These are phyloP conservation scores for Neurospora cerealis DNA, from an alignment of 495 filamentous ascomycete genomes.

Conservation along the genomic window DNA sequence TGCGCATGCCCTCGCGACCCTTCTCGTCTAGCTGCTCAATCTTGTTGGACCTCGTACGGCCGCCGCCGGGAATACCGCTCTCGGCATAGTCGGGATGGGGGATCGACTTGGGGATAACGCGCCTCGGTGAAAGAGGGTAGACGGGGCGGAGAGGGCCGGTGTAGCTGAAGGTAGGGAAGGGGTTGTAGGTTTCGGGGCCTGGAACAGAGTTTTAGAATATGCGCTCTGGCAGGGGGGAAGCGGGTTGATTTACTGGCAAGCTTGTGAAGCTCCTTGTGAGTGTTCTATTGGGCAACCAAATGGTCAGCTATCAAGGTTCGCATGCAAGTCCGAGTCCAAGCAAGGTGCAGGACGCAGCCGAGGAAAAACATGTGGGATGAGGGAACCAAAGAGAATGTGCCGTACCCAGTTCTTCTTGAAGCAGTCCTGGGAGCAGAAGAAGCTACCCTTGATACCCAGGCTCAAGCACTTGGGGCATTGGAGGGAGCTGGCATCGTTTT, in stretches of 20 bases:
- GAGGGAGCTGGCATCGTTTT: slow-evolving; percentile 69
- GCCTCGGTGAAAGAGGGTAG: slow-evolving; percentile 72
- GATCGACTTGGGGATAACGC: slow-evolving; percentile 72
- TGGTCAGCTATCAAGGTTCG: slow-evolving; percentile 2
- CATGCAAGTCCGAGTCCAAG: not conserved
- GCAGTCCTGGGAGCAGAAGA: slow-evolving; percentile 97
- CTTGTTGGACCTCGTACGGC: slow-evolving; percentile 66
- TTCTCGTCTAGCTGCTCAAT: slow-evolving; percentile 71
- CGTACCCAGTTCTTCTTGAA: slow-evolving; percentile 98
- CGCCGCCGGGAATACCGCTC: slow-evolving; percentile 73
- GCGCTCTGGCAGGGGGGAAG: slow-evolving; percentile 57
- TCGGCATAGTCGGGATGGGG: slow-evolving; percentile 73
- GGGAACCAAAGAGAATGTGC: not conserved
- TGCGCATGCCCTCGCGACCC: slow-evolving; percentile 79
- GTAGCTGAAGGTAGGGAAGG: slow-evolving; percentile 77
- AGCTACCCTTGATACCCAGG: slow-evolving; percentile 74
- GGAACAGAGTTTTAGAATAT: slow-evolving; percentile 78
- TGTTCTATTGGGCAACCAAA: slow-evolving; percentile 38
- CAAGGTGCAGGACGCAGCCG: not conserved
- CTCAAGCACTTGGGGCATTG: slow-evolving; percentile 95
- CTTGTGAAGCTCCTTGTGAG: slow-evolving; percentile 86
- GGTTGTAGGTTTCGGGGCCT: slow-evolving; percentile 82
- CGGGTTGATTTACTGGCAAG: slow-evolving; percentile 63
- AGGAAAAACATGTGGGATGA: not conserved
- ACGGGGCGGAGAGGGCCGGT: slow-evolving; percentile 74